Conservation (phyloP, 73 alveolate species). For the Tetrahymena borealis region DNA sequence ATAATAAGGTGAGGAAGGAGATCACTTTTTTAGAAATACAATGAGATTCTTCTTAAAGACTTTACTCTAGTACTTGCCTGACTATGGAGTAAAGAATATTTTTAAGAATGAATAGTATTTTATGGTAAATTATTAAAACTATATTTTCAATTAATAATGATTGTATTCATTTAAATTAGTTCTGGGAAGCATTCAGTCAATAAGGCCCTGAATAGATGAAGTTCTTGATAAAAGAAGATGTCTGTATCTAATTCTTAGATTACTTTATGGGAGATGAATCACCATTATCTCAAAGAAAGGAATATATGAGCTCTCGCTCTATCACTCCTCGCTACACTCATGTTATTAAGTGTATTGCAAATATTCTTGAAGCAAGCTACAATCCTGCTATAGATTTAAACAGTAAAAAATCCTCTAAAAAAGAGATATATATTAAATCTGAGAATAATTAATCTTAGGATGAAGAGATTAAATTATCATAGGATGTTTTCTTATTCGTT, state of each 20-base stretch:
- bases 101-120: not conserved
- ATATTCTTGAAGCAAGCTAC: not conserved
- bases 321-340: not conserved
- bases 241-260: not conserved
- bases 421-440: not conserved
- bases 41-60: not conserved
- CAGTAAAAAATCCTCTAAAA: not conserved
- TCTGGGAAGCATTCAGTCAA: not conserved
- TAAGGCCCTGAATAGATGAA: not conserved
- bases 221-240: not conserved
- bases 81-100: not conserved
- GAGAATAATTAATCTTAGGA: not conserved
- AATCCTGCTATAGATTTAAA: not conserved
- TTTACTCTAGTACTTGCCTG: not conserved
- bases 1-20: not conserved
- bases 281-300: not conserved
- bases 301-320: not conserved
- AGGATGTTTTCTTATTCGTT: not conserved
- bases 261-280: not conserved
- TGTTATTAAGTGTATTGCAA: not conserved
- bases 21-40: not conserved
- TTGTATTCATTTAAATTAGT: not conserved
- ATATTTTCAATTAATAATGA: not conserved
- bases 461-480: not conserved
- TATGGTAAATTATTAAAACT: not conserved